Conservation (phyloP, 495 filamentous ascomycete species). For the Penicillium pancosmium region DNA sequence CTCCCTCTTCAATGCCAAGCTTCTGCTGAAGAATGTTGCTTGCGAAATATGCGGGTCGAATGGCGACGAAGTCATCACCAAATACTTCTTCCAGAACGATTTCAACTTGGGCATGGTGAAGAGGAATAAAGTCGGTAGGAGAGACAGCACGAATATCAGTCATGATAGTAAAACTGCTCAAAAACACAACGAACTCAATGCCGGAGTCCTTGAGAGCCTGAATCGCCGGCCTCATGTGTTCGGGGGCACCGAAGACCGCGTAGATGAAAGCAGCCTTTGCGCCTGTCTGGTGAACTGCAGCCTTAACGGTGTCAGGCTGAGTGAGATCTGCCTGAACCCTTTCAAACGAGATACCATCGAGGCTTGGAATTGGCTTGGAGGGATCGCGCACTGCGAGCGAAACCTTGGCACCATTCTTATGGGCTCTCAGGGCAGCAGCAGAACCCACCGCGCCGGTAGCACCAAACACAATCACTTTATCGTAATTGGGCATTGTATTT, state of each 20-base stretch:
- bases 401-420: constrained; percentile 17
- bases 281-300: constrained; percentile 13
- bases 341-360: constrained; percentile 2
- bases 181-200: constrained; percentile 20
- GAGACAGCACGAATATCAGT: constrained; percentile 3
- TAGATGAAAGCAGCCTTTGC: constrained; percentile 21
- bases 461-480: constrained; percentile 21
- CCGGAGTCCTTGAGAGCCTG: constrained; percentile 17
- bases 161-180: constrained; percentile 22
- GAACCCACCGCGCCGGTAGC: constrained; percentile 17
- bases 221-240: constrained; percentile 13
- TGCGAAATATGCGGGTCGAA: constrained; percentile 20
- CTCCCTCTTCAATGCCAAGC: constrained; percentile 10
- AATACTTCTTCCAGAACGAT: constrained; percentile 21
- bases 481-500: constrained; percentile 7
- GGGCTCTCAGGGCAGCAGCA: constrained; percentile 11
- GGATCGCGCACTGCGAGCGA: constrained; percentile 19
- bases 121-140: constrained; percentile 12
- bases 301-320: constrained; percentile 10
- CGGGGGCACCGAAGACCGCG: constrained; percentile 8
- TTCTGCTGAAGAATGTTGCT: constrained; percentile 15
- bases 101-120: constrained; percentile 19
- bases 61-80: constrained; percentile 16
- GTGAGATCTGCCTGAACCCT: constrained; percentile 21
- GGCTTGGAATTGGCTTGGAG: constrained; percentile 13